A percentile compares a stretch with the other conserved stretches of the same genome.
phyloP scores from a whole-genome alignment of 2,329 filamentous ascomycete species.

The Beauveria sp. region DNA sequence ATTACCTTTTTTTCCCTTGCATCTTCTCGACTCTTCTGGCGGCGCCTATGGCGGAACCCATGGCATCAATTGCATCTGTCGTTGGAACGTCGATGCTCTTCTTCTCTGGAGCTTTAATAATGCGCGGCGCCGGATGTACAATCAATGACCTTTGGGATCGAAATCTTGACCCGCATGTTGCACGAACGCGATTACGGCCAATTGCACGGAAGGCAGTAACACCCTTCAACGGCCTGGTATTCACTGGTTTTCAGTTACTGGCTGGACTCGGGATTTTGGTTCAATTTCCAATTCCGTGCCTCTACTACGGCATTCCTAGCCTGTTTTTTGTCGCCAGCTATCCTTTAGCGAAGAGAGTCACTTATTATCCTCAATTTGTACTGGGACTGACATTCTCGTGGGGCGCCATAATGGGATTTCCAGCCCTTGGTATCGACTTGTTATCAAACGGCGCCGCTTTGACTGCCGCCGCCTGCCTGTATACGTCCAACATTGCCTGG shows the following conservation, averaged over 20 bases:
- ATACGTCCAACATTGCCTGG: constrained; percentile 76
- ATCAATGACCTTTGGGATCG: constrained; percentile 91
- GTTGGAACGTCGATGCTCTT: constrained; percentile 62
- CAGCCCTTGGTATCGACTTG: constrained; percentile 72
- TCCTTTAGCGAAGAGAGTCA: constrained; percentile 77
- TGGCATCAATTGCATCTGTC: constrained; percentile 52
- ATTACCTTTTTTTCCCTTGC: constrained; percentile 81
- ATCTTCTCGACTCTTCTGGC: constrained; percentile 78
- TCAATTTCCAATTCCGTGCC: constrained; percentile 66
- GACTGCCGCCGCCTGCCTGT: constrained; percentile 60
- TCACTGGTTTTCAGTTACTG: constrained; percentile 66
- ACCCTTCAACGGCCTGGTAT: constrained; percentile 63
- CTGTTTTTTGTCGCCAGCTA: constrained; percentile 68
- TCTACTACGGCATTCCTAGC: constrained; percentile 72
- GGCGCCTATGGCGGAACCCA: constrained; percentile 58
- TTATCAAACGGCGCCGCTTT: constrained; percentile 55
- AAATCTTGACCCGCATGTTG: constrained; percentile 74
- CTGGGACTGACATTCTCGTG: constrained; percentile 82
- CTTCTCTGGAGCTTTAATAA: constrained; percentile 68
- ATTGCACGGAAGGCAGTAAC: constrained; percentile 73
- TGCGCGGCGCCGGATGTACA: constrained; percentile 81
- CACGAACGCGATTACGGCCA: constrained; percentile 68
- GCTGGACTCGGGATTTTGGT: constrained; percentile 66
- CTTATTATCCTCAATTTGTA: constrained; percentile 79
- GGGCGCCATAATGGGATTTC: constrained; percentile 84